Evolutionary conservation across 768 basidiomycete species (phyloP).

Genomic region (Pleurotus tuoliensis): DNA sequence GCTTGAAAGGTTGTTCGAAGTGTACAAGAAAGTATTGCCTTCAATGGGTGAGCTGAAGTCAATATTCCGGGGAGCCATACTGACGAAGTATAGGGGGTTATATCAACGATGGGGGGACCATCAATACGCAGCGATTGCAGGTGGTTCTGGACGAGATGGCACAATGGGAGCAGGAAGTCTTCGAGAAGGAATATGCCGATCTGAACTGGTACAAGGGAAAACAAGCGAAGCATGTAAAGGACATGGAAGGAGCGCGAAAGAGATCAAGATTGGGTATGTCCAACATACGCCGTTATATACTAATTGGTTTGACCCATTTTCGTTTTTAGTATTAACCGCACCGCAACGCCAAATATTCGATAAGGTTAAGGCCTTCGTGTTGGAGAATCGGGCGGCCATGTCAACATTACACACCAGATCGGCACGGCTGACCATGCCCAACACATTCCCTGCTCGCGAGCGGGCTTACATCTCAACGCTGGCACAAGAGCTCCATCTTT

Average conservation of each 20-base stretch:
- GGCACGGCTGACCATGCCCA: constrained; percentile 62
- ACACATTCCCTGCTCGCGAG: constrained; percentile 78
- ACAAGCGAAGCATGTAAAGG: constrained; percentile 67
- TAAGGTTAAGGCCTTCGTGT: constrained; percentile 72
- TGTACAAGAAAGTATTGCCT: constrained; percentile 91
- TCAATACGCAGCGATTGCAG: constrained; percentile 79
- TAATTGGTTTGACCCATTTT: constrained; percentile 12
- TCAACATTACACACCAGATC: constrained; percentile 27
- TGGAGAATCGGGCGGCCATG: constrained; percentile 34
- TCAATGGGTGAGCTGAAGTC: constrained; percentile 46
- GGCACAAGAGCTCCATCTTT: constrained; percentile 73
- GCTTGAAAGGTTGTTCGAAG: constrained; percentile 86
- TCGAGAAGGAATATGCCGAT: constrained; percentile 89
- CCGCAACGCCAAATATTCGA: constrained; percentile 78
- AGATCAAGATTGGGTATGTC: constrained; percentile 61
- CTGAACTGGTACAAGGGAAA: constrained; percentile 94
- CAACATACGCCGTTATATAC: background rate
- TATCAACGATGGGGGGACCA: constrained; percentile 84
- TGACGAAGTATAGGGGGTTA: constrained; percentile 65
- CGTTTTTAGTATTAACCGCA: constrained; percentile 55
- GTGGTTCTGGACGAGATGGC: constrained; percentile 86
- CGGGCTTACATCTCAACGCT: constrained; percentile 75
- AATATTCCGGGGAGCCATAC: background rate
- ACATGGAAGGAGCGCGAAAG: constrained; percentile 58
- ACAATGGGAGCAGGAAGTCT: constrained; percentile 83